Base-by-base conservation (phyloP, 2,329 filamentous ascomycete genomes). In the Neofusicoccum parvum region DNA sequence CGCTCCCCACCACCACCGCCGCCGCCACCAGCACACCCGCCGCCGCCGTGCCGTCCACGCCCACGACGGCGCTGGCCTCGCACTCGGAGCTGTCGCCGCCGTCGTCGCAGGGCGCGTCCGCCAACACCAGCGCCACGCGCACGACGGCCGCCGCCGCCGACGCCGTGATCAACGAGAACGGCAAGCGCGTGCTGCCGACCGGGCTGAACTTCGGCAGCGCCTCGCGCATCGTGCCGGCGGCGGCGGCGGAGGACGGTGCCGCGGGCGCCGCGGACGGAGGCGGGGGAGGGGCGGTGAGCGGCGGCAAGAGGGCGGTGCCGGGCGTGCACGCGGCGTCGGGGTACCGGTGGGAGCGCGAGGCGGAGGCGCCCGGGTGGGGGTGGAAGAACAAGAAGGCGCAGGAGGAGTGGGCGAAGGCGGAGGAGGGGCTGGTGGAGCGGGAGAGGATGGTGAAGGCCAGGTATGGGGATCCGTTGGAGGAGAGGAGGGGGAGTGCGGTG, bases 1-100 rank as follows among this genome's bases (percentile, higher is more conserved):
- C 27, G 27, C 84, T 80, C 45, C 81, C 59, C 32, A 27, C 20
- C n/a, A 48, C 49, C 23, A 27, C 34, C 36, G 68, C 72, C 36
- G 27, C 27, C 27, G 27, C 27, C 27, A 32, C 27, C 27, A 32
- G 1, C 27, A 32, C 27, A 32, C 81, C 59, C 27, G 20, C 20
- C n/a, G 36, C 34, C 36, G 68, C 72, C 36, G 70, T 70, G 37
- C 67, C 67, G 43, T 65, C 68, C 69, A 65, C 68, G n/a, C 65
- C 56, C 23, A 41, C 66, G 23, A 66, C 36, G 48, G 46, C 66
- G 69, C 71, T 70, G 68, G 70, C 68, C 62, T 15, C 37, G 37
- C 69, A 73, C 69, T 77, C 78, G n/a, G 82, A 86, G 67, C 80
- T 86, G 63, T 86, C 84, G 10, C 85, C 85, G 41, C 84, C 85